Evolutionary conservation across 1,139 yeast genomes (phyloP).

Genomic region (Scheffersomyces illinoinensis): DNA sequence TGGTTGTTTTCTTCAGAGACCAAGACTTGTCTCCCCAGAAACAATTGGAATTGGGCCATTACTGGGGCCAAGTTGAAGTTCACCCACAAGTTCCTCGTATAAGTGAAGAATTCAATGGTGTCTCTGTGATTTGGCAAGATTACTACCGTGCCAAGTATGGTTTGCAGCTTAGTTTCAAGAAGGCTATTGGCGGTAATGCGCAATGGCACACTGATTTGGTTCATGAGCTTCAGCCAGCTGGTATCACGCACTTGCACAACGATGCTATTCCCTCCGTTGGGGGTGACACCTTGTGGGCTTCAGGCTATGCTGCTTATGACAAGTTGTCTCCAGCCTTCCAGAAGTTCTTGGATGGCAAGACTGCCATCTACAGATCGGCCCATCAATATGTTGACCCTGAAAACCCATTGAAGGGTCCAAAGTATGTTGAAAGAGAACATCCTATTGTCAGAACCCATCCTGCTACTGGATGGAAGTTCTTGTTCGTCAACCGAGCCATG

Average conservation of each 20-base stretch:
- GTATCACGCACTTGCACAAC: slow-evolving; percentile 47
- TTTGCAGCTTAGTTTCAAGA: slow-evolving; percentile 29
- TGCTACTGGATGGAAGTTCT: slow-evolving; percentile 55
- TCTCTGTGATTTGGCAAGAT: slow-evolving; percentile 57
- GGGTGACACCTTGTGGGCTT: slow-evolving; percentile 53
- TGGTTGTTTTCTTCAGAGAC: slow-evolving; percentile 44
- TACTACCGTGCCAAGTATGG: slow-evolving; percentile 25
- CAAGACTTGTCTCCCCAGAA: slow-evolving; percentile 45
- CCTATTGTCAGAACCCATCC: slow-evolving; percentile 54
- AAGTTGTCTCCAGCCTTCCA: slow-evolving; percentile 51
- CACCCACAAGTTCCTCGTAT: slow-evolving; percentile 41
- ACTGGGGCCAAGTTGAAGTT: slow-evolving; percentile 46
- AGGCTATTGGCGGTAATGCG: slow-evolving; percentile 33
- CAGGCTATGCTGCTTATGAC: slow-evolving; percentile 53
- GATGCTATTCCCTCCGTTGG: slow-evolving; percentile 48
- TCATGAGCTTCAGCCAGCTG: slow-evolving; percentile 50
- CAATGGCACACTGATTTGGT: slow-evolving; percentile 52
- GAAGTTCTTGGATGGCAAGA: slow-evolving; percentile 48
- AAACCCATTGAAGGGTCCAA: slow-evolving; percentile 45
- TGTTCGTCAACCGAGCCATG: slow-evolving; percentile 46
- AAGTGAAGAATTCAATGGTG: slow-evolving; percentile 28
- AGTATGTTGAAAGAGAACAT: slow-evolving; percentile 42
- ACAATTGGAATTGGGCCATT: slow-evolving; percentile 46
- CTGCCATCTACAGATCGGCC: slow-evolving; percentile 46
- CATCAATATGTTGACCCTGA: slow-evolving; percentile 41